phyloP scores from a whole-genome alignment of 345 rosid species.

The Bretschneidera sinensis region DNA sequence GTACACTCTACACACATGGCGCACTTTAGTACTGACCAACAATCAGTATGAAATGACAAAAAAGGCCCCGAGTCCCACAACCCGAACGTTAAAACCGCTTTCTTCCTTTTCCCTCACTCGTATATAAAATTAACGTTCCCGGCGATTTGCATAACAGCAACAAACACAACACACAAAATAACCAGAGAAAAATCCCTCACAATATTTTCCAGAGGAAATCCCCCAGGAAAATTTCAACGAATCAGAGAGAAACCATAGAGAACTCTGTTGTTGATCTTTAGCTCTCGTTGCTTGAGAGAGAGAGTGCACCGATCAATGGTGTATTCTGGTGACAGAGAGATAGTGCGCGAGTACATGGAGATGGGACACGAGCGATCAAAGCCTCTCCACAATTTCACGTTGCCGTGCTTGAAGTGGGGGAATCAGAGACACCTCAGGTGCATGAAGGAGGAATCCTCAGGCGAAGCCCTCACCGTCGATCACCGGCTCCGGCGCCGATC shows the following conservation, averaged over 20 bases:
- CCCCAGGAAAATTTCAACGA: not conserved
- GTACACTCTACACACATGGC: not conserved
- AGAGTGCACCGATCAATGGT: slow-evolving; percentile 32
- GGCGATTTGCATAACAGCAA: slow-evolving; percentile 31
- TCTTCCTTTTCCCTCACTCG: slow-evolving; percentile 10
- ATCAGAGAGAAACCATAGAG: not conserved
- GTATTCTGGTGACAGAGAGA: slow-evolving; percentile 24
- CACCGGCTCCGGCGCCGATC: slow-evolving; percentile 33
- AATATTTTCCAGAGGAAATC: not conserved
- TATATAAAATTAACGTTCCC: slow-evolving; percentile 34
- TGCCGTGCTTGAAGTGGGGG: slow-evolving; percentile 55
- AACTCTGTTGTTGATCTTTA: not conserved
- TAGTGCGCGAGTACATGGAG: slow-evolving; percentile 23
- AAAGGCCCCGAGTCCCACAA: not conserved
- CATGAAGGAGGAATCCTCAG: slow-evolving; percentile 27
- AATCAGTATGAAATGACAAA: slow-evolving; percentile 1
- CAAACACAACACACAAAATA: too few species aligned
- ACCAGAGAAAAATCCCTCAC: not conserved
- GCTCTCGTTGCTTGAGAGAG: not conserved
- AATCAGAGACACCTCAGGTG: slow-evolving; percentile 39
- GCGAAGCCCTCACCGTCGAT: slow-evolving; percentile 20
- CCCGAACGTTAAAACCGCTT: slow-evolving; percentile 30
- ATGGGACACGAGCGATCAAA: slow-evolving; percentile 51
- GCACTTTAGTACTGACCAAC: slow-evolving; percentile 22
- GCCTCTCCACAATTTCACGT: slow-evolving; percentile 42